Base-by-base conservation (phyloP, 495 filamentous ascomycete species). In the Parmelia sp. region DNA sequence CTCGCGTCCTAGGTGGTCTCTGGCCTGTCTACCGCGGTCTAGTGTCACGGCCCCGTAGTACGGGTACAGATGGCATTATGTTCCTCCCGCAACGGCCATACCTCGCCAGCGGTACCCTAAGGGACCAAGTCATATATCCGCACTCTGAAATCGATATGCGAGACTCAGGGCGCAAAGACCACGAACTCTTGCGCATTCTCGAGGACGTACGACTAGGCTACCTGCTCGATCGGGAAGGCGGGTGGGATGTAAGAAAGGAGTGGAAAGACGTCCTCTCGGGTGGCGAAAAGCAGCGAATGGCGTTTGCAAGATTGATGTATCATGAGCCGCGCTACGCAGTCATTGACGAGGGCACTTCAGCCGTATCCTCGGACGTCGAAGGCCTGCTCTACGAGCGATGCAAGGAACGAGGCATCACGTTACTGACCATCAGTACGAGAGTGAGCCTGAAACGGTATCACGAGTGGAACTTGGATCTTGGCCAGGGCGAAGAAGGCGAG, bases 251-350 rank as follows among this genome's bases (percentile, higher is more conserved):
- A 27, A 80, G 89, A 33, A 97, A 99, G 76, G 94, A 96, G 68
- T 99, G 95, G 95, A 97, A 97, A 77, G 94, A 97, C 70, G 90
- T 99, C 14, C 75, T 99, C 23, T 91, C 87, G 65, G 95, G 95
- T 15, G 95, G 95, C n/a, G 95, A 99, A 79, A 99, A 99, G 77
- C 95, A 99, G 75, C 80, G 95, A 31, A 88, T 97, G 79, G 90
- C 84, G 11, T 89, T 97, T 69, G 95, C 95, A 11, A 80, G 95
- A 57, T 71, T 97, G 29, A 79, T 97, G 66, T 97, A 99, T 73
- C 95, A 97, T 71, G 92, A 97, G 75, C 94, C 94, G 33, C 80
- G 89, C 53, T 97, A 92, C 70, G 95, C 91, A 4, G 87, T 99
- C 67, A 84, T 97, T 53, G 95, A 99, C 64, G 95, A 99, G 73